Conservation (phyloP, 2,329 filamentous ascomycete genomes). For the Septoria petroselini region DNA sequence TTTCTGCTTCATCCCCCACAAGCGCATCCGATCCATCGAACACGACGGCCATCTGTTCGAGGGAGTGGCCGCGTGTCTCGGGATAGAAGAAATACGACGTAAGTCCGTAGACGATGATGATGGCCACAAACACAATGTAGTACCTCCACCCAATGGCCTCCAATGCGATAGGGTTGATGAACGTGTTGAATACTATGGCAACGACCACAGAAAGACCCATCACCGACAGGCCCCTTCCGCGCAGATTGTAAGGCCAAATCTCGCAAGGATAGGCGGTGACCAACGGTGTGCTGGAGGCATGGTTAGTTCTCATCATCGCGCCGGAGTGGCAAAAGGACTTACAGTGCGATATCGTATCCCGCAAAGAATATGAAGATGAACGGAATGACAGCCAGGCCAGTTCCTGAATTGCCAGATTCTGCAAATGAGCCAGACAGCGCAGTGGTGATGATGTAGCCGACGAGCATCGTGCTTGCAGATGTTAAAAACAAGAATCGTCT, state of each 20-base stretch:
- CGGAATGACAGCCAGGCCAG: constrained; percentile 42
- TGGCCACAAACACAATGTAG: constrained; percentile 45
- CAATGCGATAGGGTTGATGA: constrained; percentile 46
- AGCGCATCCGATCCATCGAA: constrained; percentile 38
- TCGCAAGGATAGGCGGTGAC: constrained; percentile 38
- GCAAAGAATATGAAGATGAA: constrained; percentile 47
- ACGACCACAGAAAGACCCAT: constrained; percentile 25
- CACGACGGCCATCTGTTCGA: constrained; percentile 46
- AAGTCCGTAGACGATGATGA: constrained; percentile 28
- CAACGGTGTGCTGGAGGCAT: constrained; percentile 30
- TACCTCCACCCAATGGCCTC: constrained; percentile 43
- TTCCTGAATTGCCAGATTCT: constrained; percentile 32
- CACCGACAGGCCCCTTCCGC: constrained; percentile 30
- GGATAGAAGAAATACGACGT: constrained; percentile 25
- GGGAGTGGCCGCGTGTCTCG: constrained; percentile 26
- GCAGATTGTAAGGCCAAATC: constrained; percentile 37
- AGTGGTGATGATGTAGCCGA: constrained; percentile 36
- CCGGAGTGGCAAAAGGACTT: not conserved
- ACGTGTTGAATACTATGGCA: constrained; percentile 36
- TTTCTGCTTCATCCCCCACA: too few species aligned
- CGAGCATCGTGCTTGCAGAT: constrained; percentile 45
- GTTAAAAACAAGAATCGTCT: constrained; percentile 46
- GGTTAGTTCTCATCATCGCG: not conserved
- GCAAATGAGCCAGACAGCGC: constrained; percentile 39
- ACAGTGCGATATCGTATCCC: constrained; percentile 41